These are phyloP conservation scores for Quercus parvula DNA, from an alignment of 306 rosid species.

Conservation along the genomic window DNA sequence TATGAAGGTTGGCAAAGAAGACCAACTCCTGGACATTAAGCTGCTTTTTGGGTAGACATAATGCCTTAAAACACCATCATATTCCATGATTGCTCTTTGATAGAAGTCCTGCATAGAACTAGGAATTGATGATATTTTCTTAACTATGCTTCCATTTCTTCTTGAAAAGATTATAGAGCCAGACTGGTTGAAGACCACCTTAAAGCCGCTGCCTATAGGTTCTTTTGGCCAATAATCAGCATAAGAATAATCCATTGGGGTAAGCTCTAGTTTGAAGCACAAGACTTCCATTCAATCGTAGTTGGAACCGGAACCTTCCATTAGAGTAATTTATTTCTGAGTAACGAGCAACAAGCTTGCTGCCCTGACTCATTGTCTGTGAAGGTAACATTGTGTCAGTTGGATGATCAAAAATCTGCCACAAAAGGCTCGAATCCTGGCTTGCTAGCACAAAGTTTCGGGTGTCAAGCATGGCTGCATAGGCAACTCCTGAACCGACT, in stretches of 20 bases:
- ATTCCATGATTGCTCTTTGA: slow-evolving; percentile 55
- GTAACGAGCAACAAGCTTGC: slow-evolving; percentile 23
- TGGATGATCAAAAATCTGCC: slow-evolving; percentile 53
- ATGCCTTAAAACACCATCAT: slow-evolving; percentile 50
- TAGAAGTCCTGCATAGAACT: slow-evolving; percentile 16
- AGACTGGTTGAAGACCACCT: slow-evolving; percentile 29
- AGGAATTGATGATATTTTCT: not conserved
- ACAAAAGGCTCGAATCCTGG: slow-evolving; percentile 3
- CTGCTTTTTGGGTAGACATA: slow-evolving; percentile 31
- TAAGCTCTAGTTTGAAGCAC: slow-evolving; percentile 29
- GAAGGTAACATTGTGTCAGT: slow-evolving; percentile 58
- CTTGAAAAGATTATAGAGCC: slow-evolving; percentile 31
- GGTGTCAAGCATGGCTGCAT: slow-evolving; percentile 40
- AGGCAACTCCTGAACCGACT: slow-evolving; percentile 2
- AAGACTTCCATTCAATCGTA: slow-evolving; percentile 6
- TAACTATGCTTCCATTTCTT: slow-evolving; percentile 13
- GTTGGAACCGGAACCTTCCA: slow-evolving; percentile 50
- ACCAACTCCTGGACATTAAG: too few relatives aligned
- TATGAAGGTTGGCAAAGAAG: too few relatives aligned
- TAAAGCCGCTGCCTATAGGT: not conserved
- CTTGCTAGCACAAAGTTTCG: slow-evolving; percentile 47
- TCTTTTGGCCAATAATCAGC: not conserved
- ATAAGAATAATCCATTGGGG: slow-evolving; percentile 23
- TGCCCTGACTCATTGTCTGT: slow-evolving; percentile 16
- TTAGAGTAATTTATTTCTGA: not conserved